These are phyloP conservation scores for Phoma sp. DNA, from an alignment of 2,329 filamentous ascomycete species.

Conservation along the genomic window DNA sequence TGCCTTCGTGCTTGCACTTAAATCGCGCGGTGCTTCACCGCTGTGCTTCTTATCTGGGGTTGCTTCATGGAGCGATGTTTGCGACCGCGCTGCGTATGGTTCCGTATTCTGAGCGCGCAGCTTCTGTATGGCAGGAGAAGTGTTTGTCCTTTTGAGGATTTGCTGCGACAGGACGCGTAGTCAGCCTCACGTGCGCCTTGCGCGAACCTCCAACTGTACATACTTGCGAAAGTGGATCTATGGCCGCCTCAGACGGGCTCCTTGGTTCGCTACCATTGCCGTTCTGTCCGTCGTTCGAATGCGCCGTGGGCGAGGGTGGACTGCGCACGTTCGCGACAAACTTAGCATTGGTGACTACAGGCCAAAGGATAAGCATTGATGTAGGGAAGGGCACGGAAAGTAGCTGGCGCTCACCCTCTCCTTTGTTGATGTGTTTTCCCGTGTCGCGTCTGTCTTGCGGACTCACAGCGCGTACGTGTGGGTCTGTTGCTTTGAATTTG, in stretches of 20 bases:
- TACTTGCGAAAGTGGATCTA: conserved; percentile 75
- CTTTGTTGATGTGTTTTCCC: conserved; percentile 28
- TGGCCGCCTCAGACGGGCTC: conserved; percentile 52
- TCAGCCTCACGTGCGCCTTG: conserved; percentile 23
- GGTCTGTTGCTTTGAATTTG: conserved; percentile 55
- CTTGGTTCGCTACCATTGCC: conserved; percentile 24
- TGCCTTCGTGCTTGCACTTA: conserved; percentile 29
- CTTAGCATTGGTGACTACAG: conserved; percentile 38
- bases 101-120: conserved; percentile 59
- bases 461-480: conserved; percentile 40
- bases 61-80: conserved; percentile 58
- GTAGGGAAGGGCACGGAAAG: conserved; percentile 13
- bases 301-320: conserved; percentile 29
- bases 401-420: conserved; percentile 29
- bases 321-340: conserved; percentile 36
- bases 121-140: conserved; percentile 65
- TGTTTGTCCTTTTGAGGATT: conserved; percentile 71
- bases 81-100: conserved; percentile 35
- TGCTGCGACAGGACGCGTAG: conserved; percentile 49
- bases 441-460: conserved; percentile 41
- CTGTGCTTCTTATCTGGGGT: conserved; percentile 50
- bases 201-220: conserved; percentile 33
- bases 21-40: conserved; percentile 35
- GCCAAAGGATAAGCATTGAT: conserved; percentile 26
- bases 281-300: conserved; percentile 30